Base-by-base conservation (phyloP, 768 basidiomycete genomes). In the Leccinum pellstonianum region DNA sequence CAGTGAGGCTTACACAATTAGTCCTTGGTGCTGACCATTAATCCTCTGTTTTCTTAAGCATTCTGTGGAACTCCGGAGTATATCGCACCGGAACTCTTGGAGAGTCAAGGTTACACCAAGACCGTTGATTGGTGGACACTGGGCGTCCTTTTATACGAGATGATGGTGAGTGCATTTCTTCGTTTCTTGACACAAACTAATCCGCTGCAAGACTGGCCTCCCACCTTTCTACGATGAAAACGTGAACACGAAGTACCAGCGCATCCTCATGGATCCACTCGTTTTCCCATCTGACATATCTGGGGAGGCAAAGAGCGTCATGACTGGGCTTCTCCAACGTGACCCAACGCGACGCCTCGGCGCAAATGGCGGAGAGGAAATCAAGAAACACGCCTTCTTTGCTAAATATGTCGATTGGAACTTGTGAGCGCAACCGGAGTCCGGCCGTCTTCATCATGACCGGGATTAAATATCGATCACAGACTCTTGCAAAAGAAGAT, bases 91-190 rank as follows among this genome's bases (percentile, higher is more conserved):
- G 96, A 99, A 72, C 84, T 99, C 38, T 84, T 99, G 62, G 93
- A 95, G 71, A 97, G 91, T 62, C 91, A 93, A 68, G 96, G 97
- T 1, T 98, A 99, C 76, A 96, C 94, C 4, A 95, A 95, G 70
- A 97, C 96, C 0, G 97, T 99, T 15, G 96, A 99, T 69, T 99
- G 96, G 96, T 95, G 93, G 96, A 98, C 96, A 1, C 80, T 98
- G 4, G 97, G 96, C 37, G 95, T 98, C 19, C 81, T 99, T 55
- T 81, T 98, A 48, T 98, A 93, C 69, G 96, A 99, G 77, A 96
- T 98, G 91, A 92, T 93, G 91, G 90, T 87, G 56, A 52, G 62
- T 43, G 7, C 6, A 11, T 56, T 56, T n/a, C 14, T 35, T 37
- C 14, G 8, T 31, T 15, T 33, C 59, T 48, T n/a, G 14, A 54